Evolutionary conservation across 306 rosid species (phyloP).

Genomic region (Cyamopsis tetragonoloba): DNA sequence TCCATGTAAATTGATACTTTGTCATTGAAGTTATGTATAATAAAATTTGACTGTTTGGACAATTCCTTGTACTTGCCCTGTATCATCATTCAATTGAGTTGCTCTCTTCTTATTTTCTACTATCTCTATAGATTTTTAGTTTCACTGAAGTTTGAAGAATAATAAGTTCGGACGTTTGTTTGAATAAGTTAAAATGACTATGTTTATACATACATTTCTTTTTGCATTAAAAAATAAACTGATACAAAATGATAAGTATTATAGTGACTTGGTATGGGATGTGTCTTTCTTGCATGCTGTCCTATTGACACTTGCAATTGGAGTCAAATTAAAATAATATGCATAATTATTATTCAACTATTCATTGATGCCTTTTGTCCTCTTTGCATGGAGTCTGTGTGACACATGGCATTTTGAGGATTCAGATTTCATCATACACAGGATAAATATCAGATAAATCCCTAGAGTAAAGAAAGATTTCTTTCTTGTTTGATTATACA

Average conservation of each 20-base stretch:
- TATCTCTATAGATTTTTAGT: too few relatives aligned
- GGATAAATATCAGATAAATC: not conserved
- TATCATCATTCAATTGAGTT: too few relatives aligned
- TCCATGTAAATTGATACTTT: too few relatives aligned
- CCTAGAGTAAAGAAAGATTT: not conserved
- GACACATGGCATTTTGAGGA: constrained; percentile 26
- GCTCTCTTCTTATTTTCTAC: too few relatives aligned
- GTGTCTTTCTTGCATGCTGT: constrained; percentile 18
- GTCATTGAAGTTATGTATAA: too few relatives aligned
- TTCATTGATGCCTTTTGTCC: not conserved
- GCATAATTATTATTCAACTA: not conserved
- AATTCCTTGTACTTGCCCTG: too few relatives aligned
- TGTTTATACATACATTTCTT: not conserved
- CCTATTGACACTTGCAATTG: constrained; percentile 4
- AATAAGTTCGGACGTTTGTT: too few relatives aligned
- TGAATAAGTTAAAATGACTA: too few relatives aligned
- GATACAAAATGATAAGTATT: not conserved
- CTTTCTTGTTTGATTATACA: too few relatives aligned
- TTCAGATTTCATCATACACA: not conserved
- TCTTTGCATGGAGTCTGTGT: constrained; percentile 11
- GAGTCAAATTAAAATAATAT: not conserved
- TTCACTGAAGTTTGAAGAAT: too few relatives aligned
- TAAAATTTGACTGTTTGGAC: too few relatives aligned
- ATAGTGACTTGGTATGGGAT: not conserved
- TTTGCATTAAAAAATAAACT: not conserved